Percentiles rank a stretch among this genome's conserved stretches.
phyloP scores from a whole-genome alignment of 179 eudicot species.

The Spergularia azorica region DNA sequence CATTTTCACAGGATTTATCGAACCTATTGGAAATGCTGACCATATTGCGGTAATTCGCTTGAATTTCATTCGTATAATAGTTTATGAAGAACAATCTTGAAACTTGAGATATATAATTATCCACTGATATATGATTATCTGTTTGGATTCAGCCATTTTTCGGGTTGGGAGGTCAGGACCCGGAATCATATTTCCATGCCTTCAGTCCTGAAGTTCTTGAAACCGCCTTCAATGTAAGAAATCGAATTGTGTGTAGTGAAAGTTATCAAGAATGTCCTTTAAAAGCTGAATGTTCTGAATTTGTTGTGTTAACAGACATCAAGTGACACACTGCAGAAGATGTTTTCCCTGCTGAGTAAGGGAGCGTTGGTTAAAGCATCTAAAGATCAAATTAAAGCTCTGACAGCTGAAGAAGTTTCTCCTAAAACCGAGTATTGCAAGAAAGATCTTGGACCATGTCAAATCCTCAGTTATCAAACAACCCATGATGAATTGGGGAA shows the following conservation, averaged over 20 bases:
- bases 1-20: neutral
- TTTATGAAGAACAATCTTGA: neutral
- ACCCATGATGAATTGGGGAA: neutral
- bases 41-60: conserved; percentile 5
- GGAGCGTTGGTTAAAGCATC: neutral
- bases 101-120: neutral
- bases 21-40: conserved; percentile 6
- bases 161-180: conserved; percentile 6
- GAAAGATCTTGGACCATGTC: conserved; percentile 1
- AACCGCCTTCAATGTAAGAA: conserved; percentile 1
- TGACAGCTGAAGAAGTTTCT: neutral
- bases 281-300: neutral
- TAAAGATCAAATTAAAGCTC: conserved; percentile 1
- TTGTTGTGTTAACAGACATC: neutral
- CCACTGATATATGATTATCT: neutral
- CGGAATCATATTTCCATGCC: neutral
- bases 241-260: neutral
- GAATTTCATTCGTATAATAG: neutral
- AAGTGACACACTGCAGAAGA: neutral
- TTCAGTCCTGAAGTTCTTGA: neutral
- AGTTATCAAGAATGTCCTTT: neutral
- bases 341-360: neutral
- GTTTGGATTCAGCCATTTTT: neutral
- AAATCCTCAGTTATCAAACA: neutral
- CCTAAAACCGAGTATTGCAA: neutral